Conservation (phyloP, 2,329 filamentous ascomycete species). For the Cercospora berteroae region DNA sequence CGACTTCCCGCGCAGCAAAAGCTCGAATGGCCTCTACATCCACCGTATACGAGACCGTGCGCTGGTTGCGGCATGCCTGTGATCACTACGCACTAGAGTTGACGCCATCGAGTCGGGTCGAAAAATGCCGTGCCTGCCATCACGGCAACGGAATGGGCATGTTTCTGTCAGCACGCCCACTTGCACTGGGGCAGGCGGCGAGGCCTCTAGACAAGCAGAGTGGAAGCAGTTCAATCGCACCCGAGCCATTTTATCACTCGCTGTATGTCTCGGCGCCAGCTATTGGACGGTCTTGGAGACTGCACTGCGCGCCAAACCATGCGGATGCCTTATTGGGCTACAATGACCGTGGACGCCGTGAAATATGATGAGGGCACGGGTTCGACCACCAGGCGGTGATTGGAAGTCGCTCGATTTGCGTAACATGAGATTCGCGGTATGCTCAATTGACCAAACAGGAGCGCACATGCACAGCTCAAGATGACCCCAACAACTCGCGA, state of each 20-base stretch:
- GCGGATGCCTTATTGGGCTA: background rate
- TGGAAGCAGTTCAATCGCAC: background rate
- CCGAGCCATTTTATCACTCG: background rate
- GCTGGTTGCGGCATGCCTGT: background rate
- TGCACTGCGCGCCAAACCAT: background rate
- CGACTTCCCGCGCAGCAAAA: background rate
- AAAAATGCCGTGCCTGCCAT: constrained; percentile 1
- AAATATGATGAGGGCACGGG: background rate
- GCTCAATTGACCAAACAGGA: background rate
- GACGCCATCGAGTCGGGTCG: constrained; percentile 16
- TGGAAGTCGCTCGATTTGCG: background rate
- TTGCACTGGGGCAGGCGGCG: background rate
- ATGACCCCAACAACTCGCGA: background rate
- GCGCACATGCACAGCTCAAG: background rate
- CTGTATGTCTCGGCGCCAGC: constrained; percentile 3
- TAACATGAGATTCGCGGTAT: background rate
- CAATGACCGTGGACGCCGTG: background rate
- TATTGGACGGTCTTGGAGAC: background rate
- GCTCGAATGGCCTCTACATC: constrained; percentile 8
- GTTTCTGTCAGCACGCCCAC: constrained; percentile 10
- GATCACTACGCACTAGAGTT: constrained; percentile 7
- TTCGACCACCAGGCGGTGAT: background rate
- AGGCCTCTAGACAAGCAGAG: background rate
- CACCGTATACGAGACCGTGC: constrained; percentile 7
- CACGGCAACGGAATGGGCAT: background rate